phyloP scores from a whole-genome alignment of 139 green algal genomes.

The Spirogloea muscicola region DNA sequence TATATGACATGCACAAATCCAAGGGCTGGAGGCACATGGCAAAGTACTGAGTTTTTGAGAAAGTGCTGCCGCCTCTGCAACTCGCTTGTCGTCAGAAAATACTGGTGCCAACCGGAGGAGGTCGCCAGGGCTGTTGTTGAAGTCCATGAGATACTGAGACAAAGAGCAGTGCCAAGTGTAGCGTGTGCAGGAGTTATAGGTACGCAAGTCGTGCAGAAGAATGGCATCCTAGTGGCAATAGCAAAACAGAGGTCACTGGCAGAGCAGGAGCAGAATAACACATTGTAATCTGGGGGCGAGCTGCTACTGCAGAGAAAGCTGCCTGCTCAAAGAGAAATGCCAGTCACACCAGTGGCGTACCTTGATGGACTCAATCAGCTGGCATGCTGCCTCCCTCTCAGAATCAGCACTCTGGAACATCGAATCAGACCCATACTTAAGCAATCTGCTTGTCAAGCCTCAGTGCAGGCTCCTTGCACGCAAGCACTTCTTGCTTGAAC shows the following conservation, averaged over 20 bases:
- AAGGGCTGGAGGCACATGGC: not conserved
- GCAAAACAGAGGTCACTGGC: conserved; percentile 2
- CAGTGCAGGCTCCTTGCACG: not conserved
- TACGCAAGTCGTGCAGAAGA: conserved; percentile 9
- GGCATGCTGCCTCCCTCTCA: conserved; percentile 20
- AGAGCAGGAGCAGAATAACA: not conserved
- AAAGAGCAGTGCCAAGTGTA: not conserved
- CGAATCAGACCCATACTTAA: conserved; percentile 3
- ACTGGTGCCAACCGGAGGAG: conserved; percentile 4
- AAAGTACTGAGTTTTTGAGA: conserved; percentile 31
- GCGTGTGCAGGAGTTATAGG: not conserved
- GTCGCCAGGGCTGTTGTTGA: conserved; percentile 19
- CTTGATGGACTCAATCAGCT: conserved; percentile 41
- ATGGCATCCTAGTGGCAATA: not conserved
- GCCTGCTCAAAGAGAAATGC: no score
- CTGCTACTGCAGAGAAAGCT: no score
- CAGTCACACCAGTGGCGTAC: not conserved
- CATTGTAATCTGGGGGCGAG: no score
- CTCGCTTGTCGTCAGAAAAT: conserved; percentile 28
- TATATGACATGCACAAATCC: not conserved
- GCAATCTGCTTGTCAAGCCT: not conserved
- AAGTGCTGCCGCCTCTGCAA: conserved; percentile 23
- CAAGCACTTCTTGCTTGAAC: not conserved
- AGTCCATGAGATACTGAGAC: conserved; percentile 37
- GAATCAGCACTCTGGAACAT: conserved; percentile 43